phyloP scores from a whole-genome alignment of 176 grass and related monocot genomes.

The Musa beccarii region DNA sequence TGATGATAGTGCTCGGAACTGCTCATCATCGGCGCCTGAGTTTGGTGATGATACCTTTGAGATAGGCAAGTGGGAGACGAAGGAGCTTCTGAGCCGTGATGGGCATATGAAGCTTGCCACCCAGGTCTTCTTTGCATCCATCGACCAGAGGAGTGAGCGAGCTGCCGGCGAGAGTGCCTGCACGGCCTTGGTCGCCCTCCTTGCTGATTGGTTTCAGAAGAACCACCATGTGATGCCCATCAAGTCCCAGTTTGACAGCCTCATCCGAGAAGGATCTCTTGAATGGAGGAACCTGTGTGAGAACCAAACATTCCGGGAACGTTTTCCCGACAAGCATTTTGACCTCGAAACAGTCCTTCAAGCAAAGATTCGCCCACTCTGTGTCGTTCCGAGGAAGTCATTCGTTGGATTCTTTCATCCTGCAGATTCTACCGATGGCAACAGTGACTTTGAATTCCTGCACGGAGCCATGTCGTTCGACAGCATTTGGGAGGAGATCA shows the following conservation, averaged over 20 bases:
- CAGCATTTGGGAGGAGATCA: conserved; percentile 9
- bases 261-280: too few relatives aligned
- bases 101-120: conserved; percentile 60
- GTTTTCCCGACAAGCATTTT: conserved; percentile 45
- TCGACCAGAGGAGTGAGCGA: neutral
- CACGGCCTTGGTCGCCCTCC: conserved; percentile 59
- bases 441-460: conserved; percentile 60
- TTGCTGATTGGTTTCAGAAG: conserved; percentile 74
- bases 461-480: conserved; percentile 85
- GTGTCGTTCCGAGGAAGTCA: conserved; percentile 46
- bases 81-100: conserved; percentile 71
- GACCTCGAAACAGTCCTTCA: conserved; percentile 40
- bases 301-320: conserved; percentile 49
- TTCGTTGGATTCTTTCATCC: conserved; percentile 88
- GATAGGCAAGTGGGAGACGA: conserved; percentile 64
- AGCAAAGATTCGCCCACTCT: conserved; percentile 58
- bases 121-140: conserved; percentile 4
- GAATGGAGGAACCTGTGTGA: too few relatives aligned
- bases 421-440: conserved; percentile 37
- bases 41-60: conserved; percentile 88
- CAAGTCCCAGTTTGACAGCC: too few relatives aligned
- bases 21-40: conserved; percentile 29
- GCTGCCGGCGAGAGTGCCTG: conserved; percentile 85
- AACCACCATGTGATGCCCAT: conserved; percentile 58
- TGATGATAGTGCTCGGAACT: conserved; percentile 33